Evolutionary conservation across 345 rosid genomes (phyloP), one percentile per base, ranked within the genome.

Genomic region (Eucalyptus regnans): DNA sequence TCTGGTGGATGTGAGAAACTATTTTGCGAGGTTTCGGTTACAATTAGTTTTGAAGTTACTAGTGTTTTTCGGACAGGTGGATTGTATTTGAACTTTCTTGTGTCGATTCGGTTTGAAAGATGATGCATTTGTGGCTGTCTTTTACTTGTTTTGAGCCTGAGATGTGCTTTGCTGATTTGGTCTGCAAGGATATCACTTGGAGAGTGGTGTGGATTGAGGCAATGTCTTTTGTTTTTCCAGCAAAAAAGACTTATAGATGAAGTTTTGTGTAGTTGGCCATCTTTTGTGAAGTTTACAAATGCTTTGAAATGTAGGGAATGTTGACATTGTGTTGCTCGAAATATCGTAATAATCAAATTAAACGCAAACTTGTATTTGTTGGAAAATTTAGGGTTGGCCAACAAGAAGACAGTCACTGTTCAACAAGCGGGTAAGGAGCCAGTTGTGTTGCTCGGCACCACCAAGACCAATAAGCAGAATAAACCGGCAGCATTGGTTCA

Each of bases 381-480:
- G 44, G 51, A 37, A 9, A 29, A 10, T 84, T 29, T 37, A 97
- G 98, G 98, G 37, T 91, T 97, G 95, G 96, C 99, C 37, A 97
- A 96, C 94, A 92, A 90, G 87, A 96, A 95, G 90, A 96, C 99
- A 1, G 96, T 96, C n/a, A 93, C 95, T 18, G 93, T 97, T 91
- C 98, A 94, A 93, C 68, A 92, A 31, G 98, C 90, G 25, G 91
- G 88, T 37, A 93, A 95, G 91, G 99, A 96, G 27, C 94, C 90
- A 87, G 91, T 92, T 56, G 94, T 96, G 86, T 91, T 96, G 86
- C 94, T 97, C 13, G 96, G 96, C 25, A 96, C 98, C 9, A 90
- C 94, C 31, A 97, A 96, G 96, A 95, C 97, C 88, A 97, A 94
- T 96, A 94, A 92, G 87, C 95, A 94, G 87, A 93, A 92, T 91